phyloP scores from a whole-genome alignment of 1,139 yeast genomes.

The Yamadazyma epiphylla region DNA sequence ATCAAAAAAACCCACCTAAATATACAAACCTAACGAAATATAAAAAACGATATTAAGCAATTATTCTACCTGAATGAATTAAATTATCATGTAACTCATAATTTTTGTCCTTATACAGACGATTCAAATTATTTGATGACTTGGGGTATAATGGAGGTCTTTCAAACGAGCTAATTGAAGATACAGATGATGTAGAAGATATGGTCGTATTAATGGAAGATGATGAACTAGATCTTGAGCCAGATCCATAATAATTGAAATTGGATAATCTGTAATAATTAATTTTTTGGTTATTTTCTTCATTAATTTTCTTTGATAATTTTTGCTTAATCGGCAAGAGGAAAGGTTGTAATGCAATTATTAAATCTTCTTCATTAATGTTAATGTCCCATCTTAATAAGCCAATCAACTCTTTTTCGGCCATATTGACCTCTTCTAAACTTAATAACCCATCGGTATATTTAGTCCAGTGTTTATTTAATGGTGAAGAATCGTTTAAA shows the following conservation, averaged over 20 bases:
- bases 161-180: conserved; percentile 10
- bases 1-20: no score
- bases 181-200: conserved; percentile 6
- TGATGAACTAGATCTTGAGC: conserved; percentile 1
- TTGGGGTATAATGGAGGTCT: conserved; percentile 10
- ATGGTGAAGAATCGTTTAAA: conserved; percentile 88
- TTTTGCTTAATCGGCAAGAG: conserved; percentile 60
- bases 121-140: conserved; percentile 7
- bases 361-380: conserved; percentile 66
- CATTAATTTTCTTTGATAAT: conserved; percentile 23
- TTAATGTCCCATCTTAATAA: conserved; percentile 82
- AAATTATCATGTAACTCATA: conserved; percentile 3
- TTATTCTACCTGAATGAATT: conserved; percentile 2
- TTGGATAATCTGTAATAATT: conserved; percentile 39
- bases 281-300: conserved; percentile 30
- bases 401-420: conserved; percentile 81
- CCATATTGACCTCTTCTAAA: conserved; percentile 78
- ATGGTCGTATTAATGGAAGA: conserved; percentile 1
- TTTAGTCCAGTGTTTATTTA: conserved; percentile 93
- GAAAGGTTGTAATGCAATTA: conserved; percentile 69
- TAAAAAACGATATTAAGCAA: no score
- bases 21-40: no score
- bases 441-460: conserved; percentile 82
- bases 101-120: conserved; percentile 1
- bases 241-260: conserved; percentile 5